Conservation (phyloP, 257 asterid species). For the Nyctanthes arbortristis region DNA sequence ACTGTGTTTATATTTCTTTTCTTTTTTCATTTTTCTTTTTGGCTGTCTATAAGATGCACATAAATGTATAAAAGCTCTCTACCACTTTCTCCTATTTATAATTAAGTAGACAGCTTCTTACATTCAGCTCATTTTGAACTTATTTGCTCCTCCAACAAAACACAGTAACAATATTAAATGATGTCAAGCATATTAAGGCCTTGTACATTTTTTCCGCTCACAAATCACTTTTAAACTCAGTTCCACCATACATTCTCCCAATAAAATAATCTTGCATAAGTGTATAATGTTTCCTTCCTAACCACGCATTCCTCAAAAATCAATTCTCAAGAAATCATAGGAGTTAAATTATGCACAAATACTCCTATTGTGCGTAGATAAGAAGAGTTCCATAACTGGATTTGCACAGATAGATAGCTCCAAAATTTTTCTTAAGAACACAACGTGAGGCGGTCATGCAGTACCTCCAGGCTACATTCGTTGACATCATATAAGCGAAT, state of each 20-base stretch:
- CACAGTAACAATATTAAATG: neutral
- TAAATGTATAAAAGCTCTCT: neutral
- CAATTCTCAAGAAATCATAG: too few species aligned
- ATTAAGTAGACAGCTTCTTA: neutral
- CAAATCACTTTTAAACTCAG: too few species aligned
- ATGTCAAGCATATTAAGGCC: neutral
- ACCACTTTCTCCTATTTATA: neutral
- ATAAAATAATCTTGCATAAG: too few species aligned
- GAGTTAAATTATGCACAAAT: neutral
- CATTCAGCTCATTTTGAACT: neutral
- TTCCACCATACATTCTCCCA: too few species aligned
- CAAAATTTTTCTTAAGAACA: neutral
- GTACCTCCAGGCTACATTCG: neutral
- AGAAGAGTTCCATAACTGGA: neutral
- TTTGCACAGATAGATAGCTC: neutral
- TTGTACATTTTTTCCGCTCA: too few species aligned
- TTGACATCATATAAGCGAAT: slow-evolving; percentile 13
- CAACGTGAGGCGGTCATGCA: neutral
- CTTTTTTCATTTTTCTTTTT: too few species aligned
- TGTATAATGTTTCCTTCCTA: too few species aligned
- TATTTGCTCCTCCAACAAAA: neutral
- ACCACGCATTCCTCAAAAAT: too few species aligned
- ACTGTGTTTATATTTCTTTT: too few species aligned
- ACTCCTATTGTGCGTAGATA: neutral
- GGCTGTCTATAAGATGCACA: neutral